Evolutionary conservation across 1,284 basidiomycete genomes (phyloP), one percentile per base, ranked within the genome.

Genomic region (Ustilago lituana): DNA sequence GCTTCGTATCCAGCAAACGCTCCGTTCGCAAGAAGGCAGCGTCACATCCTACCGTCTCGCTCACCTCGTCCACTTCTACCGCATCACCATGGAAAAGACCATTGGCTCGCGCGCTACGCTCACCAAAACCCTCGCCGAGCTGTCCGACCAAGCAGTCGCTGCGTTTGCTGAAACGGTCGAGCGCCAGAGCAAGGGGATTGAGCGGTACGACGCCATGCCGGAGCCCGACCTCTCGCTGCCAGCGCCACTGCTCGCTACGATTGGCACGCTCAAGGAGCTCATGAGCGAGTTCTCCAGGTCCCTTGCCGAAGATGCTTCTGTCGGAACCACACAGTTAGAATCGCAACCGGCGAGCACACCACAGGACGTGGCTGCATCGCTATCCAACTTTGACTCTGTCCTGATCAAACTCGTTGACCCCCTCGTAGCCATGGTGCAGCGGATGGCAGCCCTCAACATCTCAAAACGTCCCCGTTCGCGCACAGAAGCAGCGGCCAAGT

Each of bases 41-140:
- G 93, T 98, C 58, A 88, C 90, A 47, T 88, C 91, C 0, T 98
- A 95, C 84, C 92, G 92, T 80, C 89, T 98, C 49, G 90, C 92
- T 38, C 96, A 94, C 74, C 85, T 98, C n/a, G 84, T 98, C 3
- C 91, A 95, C 72, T 98, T 98, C 81, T 98, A 98, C 82, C 86
- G 90, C 79, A 83, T 92, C 19, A 97, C 93, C 0, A 96, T 98
- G 93, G 86, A 88, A 48, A 87, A 91, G 59, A 98, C 94, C 0
- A 90, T 98, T 45, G 94, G 95, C 1, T 85, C 87, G 11, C 85
- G 90, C 7, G 92, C 94, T 0, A 73, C 90, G 26, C 84, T 98
- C 56, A 91, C 90, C 3, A 86, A 85, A 61, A 90, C 91, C 0
- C 84, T 98, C 17, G 85, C 88, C 73, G 93, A 97, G 91, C 37